Evolutionary conservation across 164 flowering plant species (phyloP).

Genomic region (Kalanchoe fedtschenkoi): DNA sequence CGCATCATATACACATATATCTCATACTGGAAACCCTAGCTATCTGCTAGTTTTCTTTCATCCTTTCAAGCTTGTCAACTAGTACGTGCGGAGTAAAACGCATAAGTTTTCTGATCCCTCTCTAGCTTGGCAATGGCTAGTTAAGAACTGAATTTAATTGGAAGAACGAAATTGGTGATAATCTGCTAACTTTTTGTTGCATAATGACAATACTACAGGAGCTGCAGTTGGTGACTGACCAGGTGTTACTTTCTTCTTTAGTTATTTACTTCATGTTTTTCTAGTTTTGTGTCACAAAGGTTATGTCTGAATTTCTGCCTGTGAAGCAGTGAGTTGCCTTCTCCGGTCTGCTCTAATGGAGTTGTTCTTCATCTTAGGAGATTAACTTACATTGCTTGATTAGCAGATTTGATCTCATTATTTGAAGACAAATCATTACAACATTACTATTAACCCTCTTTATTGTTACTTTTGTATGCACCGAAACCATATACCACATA

Average conservation of each 20-base stretch:
- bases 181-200: conserved; percentile 1
- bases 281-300: conserved; percentile 8
- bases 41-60: neutral
- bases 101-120: neutral
- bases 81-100: neutral
- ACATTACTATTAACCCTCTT: neutral
- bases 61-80: no score
- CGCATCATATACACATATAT: neutral
- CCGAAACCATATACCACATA: no score
- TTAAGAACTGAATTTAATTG: no score
- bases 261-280: conserved; percentile 3
- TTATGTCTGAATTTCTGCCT: neutral
- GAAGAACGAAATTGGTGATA: no score
- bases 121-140: no score
- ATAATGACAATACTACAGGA: conserved; percentile 11
- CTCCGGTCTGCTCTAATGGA: neutral
- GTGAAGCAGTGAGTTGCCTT: conserved; percentile 2
- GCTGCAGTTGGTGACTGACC: conserved; percentile 8
- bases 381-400: neutral
- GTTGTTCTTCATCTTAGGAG: no score
- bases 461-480: neutral
- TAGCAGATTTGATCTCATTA: neutral
- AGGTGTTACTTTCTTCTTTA: conserved; percentile 11
- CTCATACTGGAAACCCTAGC: neutral
- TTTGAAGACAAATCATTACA: neutral